Evolutionary conservation across 768 basidiomycete genomes (phyloP).

Genomic region (Termitomyces sp.): DNA sequence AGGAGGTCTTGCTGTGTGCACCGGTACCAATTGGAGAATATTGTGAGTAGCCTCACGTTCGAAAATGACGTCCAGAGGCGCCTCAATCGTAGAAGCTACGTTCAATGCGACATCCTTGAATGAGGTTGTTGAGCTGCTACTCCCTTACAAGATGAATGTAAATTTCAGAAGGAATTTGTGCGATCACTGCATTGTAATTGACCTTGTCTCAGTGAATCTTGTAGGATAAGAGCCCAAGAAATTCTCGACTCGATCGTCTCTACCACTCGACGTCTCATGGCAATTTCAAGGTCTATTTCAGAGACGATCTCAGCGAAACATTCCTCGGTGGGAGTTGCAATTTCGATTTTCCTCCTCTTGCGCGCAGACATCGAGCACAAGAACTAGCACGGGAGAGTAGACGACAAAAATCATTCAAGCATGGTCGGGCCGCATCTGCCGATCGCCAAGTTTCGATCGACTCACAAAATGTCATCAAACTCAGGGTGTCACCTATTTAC

Average conservation of each 20-base stretch:
- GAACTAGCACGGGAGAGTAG: not conserved
- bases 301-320: slow-evolving; percentile 19
- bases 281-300: slow-evolving; percentile 44
- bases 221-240: slow-evolving; percentile 40
- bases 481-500: no score
- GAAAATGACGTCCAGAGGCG: slow-evolving; percentile 31
- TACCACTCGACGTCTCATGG: slow-evolving; percentile 33
- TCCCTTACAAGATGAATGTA: slow-evolving; percentile 1
- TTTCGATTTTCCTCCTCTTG: slow-evolving; percentile 15
- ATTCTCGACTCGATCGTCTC: slow-evolving; percentile 39
- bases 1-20: slow-evolving; percentile 13
- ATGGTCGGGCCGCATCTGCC: not conserved
- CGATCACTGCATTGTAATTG: not conserved
- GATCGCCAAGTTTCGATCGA: no score
- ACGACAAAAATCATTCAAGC: not conserved
- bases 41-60: slow-evolving; percentile 20
- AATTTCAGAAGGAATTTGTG: not conserved
- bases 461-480: no score
- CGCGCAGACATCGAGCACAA: slow-evolving; percentile 6
- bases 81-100: slow-evolving; percentile 33
- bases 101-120: slow-evolving; percentile 37
- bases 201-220: slow-evolving; percentile 30
- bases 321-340: not conserved
- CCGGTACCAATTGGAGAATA: slow-evolving; percentile 13
- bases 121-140: slow-evolving; percentile 18